These are phyloP conservation scores for Lipomyces chichibuensis DNA, from an alignment of 805 yeast genomes.

Conservation along the genomic window DNA sequence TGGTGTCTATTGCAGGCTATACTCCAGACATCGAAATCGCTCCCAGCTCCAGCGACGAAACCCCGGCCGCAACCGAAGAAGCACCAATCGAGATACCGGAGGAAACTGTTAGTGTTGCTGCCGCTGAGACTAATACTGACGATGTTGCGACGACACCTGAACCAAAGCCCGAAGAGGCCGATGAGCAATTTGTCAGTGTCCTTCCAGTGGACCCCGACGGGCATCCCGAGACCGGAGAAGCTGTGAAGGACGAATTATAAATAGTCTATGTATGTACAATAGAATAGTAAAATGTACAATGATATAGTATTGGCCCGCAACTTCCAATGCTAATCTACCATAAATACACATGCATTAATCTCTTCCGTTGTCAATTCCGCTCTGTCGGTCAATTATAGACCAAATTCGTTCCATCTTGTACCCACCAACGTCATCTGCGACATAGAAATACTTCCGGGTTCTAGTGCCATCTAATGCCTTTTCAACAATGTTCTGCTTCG, in stretches of 20 bases:
- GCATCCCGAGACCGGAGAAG: not conserved
- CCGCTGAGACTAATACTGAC: conserved; percentile 9
- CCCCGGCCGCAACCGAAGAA: conserved; percentile 13
- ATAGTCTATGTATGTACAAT: conserved; percentile 8
- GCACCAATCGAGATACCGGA: conserved; percentile 5
- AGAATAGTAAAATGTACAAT: not conserved
- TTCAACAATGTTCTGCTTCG: conserved; percentile 18
- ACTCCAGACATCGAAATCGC: conserved; percentile 13
- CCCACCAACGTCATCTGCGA: conserved; percentile 78
- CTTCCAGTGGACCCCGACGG: not conserved
- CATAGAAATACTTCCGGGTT: conserved; percentile 52
- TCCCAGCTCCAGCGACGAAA: not conserved
- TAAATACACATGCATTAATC: conserved; percentile 2
- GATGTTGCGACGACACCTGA: conserved; percentile 4
- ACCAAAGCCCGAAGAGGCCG: not conserved
- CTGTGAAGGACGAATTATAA: conserved; percentile 30
- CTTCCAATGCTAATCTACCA: not conserved
- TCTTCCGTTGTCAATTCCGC: conserved; percentile 71
- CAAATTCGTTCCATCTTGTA: conserved; percentile 80
- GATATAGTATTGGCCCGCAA: not conserved
- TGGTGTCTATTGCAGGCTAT: conserved; percentile 53
- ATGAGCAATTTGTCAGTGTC: not conserved
- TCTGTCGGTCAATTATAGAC: conserved; percentile 75
- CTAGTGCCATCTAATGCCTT: conserved; percentile 30
- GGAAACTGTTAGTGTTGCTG: conserved; percentile 4